Base-by-base conservation (phyloP, 2,329 filamentous ascomycete species). In the Aspergillus puulaauensis region DNA sequence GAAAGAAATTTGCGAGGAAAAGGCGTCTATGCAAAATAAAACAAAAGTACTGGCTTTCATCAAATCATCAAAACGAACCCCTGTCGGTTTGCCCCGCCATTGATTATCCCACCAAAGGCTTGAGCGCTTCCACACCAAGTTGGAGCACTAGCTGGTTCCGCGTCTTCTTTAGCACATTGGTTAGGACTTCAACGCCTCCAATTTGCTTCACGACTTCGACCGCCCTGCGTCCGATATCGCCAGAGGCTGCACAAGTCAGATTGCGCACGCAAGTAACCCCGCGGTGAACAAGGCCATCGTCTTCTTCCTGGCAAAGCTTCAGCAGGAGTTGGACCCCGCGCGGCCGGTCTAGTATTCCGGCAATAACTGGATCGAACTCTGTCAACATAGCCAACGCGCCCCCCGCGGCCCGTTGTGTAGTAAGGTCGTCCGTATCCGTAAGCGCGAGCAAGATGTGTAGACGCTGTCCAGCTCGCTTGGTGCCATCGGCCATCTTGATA, bases 331-430 rank as follows among this genome's bases (percentile, higher is more conserved):
- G 82, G 4, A 95, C 81, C 1, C 91, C 91, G 14, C 89, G 82
- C 5, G 90, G 85, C 37, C 89, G 82, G 58, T 85, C 83, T 39
- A 96, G 67, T 3, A 98, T 82, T 4, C 84, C 87, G 2, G 84
- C 81, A 1, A 93, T 88, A 0, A 90, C 89, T 1, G 83, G 82
- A 66, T 95, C 90, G 71, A 88, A 92, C 31, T 86, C 85, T 0
- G 92, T 92, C 23, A 99, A 76, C 75, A 90, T 90, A 0, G 93
- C 95, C 50, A 99, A 74, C 0, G 92, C 93, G 1, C 95, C 95
- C 3, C 93, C 92, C 0, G 95, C 93, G 0, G 92, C 95, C 48
- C 87, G 86, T 31, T 93, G 81, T 0, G 92, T 96, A 0, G 85
- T 86, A 6, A 84, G 75, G 64, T 98, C 92, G 51, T 96, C 90